These are phyloP conservation scores for Amylocarpus encephaloides DNA, from an alignment of 2,329 filamentous ascomycete genomes.

Conservation along the genomic window DNA sequence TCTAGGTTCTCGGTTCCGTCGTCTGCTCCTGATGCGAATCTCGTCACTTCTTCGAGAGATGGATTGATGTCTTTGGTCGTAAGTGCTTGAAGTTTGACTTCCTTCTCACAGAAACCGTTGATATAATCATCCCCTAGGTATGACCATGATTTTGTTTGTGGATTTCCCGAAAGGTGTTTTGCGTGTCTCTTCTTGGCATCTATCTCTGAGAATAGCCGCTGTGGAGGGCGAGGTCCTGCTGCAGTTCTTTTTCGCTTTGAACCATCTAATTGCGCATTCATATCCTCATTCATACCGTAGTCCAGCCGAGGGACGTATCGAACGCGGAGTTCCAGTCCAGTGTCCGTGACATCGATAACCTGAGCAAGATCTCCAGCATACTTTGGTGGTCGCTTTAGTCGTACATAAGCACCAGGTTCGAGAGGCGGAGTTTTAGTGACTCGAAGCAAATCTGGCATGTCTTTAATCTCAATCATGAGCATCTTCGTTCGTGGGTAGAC, in stretches of 20 bases:
- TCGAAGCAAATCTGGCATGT: slow-evolving; percentile 93
- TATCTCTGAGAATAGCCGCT: slow-evolving; percentile 84
- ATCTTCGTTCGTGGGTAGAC: slow-evolving; percentile 85
- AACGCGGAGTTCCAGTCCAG: slow-evolving; percentile 81
- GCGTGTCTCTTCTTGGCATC: slow-evolving; percentile 87
- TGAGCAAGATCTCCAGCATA: slow-evolving; percentile 88
- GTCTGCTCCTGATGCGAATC: slow-evolving; percentile 79
- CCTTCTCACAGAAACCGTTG: slow-evolving; percentile 88
- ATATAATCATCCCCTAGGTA: slow-evolving; percentile 88
- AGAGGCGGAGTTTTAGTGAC: slow-evolving; percentile 81
- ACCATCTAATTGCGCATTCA: slow-evolving; percentile 36
- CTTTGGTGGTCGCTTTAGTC: slow-evolving; percentile 70
- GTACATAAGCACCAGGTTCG: slow-evolving; percentile 85
- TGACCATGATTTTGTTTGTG: slow-evolving; percentile 59
- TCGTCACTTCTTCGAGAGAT: slow-evolving; percentile 90
- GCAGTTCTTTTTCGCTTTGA: slow-evolving; percentile 67
- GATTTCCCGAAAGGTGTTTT: slow-evolving; percentile 44
- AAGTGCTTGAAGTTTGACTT: slow-evolving; percentile 83
- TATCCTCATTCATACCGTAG: slow-evolving; percentile 82
- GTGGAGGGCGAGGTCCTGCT: slow-evolving; percentile 67
- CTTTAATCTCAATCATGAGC: slow-evolving; percentile 86
- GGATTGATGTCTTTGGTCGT: slow-evolving; percentile 88
- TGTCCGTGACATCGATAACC: slow-evolving; percentile 86
- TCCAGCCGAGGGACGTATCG: slow-evolving; percentile 85
- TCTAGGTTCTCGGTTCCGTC: slow-evolving; percentile 94